Conservation (phyloP, 257 asterid species). For the Euphrasia confusa region DNA sequence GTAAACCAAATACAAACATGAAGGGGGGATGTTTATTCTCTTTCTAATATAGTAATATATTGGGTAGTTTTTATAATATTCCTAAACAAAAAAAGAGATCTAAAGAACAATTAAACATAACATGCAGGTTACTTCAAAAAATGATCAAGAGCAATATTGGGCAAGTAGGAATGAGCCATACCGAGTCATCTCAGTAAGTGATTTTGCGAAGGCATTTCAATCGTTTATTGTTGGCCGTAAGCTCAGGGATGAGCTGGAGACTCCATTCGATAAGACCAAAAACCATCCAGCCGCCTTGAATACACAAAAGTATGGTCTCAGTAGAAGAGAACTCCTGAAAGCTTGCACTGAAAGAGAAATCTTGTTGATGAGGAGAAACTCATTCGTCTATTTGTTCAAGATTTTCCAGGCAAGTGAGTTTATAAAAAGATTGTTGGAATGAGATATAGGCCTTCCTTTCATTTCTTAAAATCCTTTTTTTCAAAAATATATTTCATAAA, state of each 20-base stretch:
- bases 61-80: not conserved
- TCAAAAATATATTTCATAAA: too few relatives aligned
- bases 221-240: constrained; percentile 32
- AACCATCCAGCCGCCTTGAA: constrained; percentile 66
- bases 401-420: constrained; percentile 38
- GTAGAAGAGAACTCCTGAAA: constrained; percentile 45
- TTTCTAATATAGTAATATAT: too few relatives aligned
- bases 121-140: constrained; percentile 46
- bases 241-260: constrained; percentile 38
- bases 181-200: constrained; percentile 35
- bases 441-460: too few relatives aligned
- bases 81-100: not conserved
- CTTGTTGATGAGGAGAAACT: constrained; percentile 59
- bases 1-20: too few relatives aligned
- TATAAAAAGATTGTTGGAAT: too few relatives aligned
- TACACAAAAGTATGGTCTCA: constrained; percentile 45
- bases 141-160: constrained; percentile 71
- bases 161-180: constrained; percentile 43
- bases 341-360: constrained; percentile 56
- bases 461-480: too few relatives aligned
- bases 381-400: constrained; percentile 52
- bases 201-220: constrained; percentile 53
- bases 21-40: too few relatives aligned
- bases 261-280: constrained; percentile 50
- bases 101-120: not conserved